phyloP scores from a whole-genome alignment of 129 eudicot genomes.

The Tagetes patula region DNA sequence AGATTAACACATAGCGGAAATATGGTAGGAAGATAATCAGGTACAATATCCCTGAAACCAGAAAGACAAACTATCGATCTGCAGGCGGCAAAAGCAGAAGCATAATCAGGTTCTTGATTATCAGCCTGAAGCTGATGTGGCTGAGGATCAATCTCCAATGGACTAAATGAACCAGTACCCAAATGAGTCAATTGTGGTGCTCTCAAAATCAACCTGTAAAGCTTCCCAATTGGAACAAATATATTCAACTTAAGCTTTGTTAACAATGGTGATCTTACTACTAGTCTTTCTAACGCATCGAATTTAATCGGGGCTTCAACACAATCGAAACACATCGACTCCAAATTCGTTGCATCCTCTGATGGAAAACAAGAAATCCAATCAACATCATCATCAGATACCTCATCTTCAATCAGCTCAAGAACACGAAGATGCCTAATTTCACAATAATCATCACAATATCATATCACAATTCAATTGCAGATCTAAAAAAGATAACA shows the following conservation, averaged over 20 bases:
- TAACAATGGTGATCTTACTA: slow-evolving; percentile 54
- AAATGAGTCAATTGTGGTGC: slow-evolving; percentile 78
- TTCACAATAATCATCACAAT: slow-evolving; percentile 6
- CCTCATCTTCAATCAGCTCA: slow-evolving; percentile 70
- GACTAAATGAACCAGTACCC: slow-evolving; percentile 68
- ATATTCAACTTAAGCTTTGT: slow-evolving; percentile 67
- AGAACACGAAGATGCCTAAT: slow-evolving; percentile 69
- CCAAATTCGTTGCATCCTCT: slow-evolving; percentile 48
- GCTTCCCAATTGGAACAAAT: slow-evolving; percentile 49
- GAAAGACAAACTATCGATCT: slow-evolving; percentile 63
- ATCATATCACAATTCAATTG: background rate
- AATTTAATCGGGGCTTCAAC: slow-evolving; percentile 56
- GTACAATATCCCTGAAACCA: slow-evolving; percentile 58
- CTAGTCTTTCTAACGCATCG: slow-evolving; percentile 66
- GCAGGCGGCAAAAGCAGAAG: slow-evolving; percentile 69
- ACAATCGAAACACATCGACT: slow-evolving; percentile 65
- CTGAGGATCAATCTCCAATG: slow-evolving; percentile 14
- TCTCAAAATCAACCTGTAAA: slow-evolving; percentile 50
- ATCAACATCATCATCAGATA: slow-evolving; percentile 63
- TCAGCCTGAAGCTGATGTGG: slow-evolving; percentile 31
- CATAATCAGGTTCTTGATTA: slow-evolving; percentile 57
- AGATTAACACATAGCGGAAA: slow-evolving; percentile 62
- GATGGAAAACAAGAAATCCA: slow-evolving; percentile 71
- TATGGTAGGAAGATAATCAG: slow-evolving; percentile 52
- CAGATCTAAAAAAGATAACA: no score